phyloP scores from a whole-genome alignment of 805 yeast species.

The Teunomyces cretensis region DNA sequence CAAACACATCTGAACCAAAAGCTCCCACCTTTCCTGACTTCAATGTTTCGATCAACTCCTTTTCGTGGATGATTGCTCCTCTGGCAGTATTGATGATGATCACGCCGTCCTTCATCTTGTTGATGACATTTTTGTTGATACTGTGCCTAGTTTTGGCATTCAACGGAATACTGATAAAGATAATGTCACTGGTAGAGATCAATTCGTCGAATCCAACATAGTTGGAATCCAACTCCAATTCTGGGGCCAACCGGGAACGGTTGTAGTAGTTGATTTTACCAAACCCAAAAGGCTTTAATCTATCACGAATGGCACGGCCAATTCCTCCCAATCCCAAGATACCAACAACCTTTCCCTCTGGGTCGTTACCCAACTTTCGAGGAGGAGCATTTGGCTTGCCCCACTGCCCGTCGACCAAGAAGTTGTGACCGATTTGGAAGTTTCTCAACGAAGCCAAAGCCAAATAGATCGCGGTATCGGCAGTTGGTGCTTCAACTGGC shows the following conservation, averaged over 20 bases:
- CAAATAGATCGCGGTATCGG: constrained; percentile 66
- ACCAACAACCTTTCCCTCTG: constrained; percentile 74
- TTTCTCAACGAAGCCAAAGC: constrained; percentile 64
- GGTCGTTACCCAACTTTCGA: constrained; percentile 70
- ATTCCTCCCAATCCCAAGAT: constrained; percentile 89
- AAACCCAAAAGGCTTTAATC: constrained; percentile 78
- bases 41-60: constrained; percentile 53
- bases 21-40: constrained; percentile 64
- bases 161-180: constrained; percentile 76
- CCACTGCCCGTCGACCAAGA: constrained; percentile 62
- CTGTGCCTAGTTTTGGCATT: constrained; percentile 70
- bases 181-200: constrained; percentile 60
- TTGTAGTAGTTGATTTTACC: constrained; percentile 69
- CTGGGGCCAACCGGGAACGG: constrained; percentile 56
- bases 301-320: constrained; percentile 75
- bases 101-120: constrained; percentile 76
- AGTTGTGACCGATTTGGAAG: constrained; percentile 59
- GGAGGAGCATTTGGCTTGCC: constrained; percentile 29
- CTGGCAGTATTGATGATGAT: constrained; percentile 83
- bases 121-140: constrained; percentile 57
- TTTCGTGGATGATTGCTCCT: constrained; percentile 78
- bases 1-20: constrained; percentile 76
- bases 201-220: constrained; percentile 74
- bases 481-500: constrained; percentile 70
- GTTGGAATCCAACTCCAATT: constrained; percentile 66